Percentiles rank a stretch among this genome's conserved stretches.
phyloP scores from a whole-genome alignment of 2,329 filamentous ascomycete species.

The Xylaria sp. region DNA sequence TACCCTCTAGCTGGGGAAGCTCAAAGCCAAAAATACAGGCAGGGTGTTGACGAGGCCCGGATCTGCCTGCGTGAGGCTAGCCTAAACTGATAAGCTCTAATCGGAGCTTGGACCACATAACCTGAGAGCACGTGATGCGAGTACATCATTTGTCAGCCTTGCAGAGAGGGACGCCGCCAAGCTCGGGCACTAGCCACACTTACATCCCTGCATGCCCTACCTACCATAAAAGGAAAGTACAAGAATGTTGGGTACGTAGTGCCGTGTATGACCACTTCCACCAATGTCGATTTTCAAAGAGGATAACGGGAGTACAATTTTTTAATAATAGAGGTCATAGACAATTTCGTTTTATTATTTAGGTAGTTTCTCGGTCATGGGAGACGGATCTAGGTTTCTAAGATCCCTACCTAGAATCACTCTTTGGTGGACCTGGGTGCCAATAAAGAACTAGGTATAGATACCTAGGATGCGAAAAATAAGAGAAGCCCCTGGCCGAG shows the following conservation, averaged over 20 bases:
- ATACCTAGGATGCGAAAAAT: no score
- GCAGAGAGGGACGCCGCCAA: background rate
- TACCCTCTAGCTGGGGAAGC: conserved; percentile 16
- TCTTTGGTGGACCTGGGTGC: no score
- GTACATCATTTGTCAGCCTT: background rate
- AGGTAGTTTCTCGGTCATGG: no score
- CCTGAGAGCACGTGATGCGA: background rate
- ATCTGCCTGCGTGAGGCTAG: conserved; percentile 28
- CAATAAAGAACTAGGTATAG: no score
- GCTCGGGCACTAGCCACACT: background rate
- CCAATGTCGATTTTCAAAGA: background rate
- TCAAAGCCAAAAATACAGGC: conserved; percentile 14
- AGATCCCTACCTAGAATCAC: no score
- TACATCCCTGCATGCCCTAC: conserved; percentile 2
- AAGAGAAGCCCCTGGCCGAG: no score
- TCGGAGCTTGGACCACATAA: conserved; percentile 18
- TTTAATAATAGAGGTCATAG: no score
- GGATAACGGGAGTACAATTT: no score
- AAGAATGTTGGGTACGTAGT: background rate
- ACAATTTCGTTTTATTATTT: no score
- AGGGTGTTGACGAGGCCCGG: conserved; percentile 29
- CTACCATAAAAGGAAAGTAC: conserved; percentile 12
- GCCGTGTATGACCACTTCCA: background rate
- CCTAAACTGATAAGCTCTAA: conserved; percentile 12
- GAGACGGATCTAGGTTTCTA: no score